A percentile compares a stretch with the other conserved stretches of the same genome.
Evolutionary conservation across 352 stramenopile genomes (phyloP).

Genomic region (Phytopythium chamaehyphon): DNA sequence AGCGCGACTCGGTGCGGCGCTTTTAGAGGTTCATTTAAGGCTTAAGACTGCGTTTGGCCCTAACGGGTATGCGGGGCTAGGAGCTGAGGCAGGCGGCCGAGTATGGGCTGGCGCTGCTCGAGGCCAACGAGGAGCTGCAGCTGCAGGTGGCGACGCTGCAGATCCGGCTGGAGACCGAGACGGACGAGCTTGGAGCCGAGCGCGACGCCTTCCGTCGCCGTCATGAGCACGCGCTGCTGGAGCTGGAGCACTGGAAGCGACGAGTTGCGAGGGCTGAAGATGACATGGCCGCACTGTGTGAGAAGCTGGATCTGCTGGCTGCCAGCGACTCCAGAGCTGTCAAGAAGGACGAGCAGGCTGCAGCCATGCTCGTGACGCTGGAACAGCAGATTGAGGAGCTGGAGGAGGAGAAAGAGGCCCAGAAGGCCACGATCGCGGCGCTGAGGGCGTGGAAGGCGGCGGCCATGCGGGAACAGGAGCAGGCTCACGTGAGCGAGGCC

Average conservation of each 20-base stretch:
- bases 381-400: constrained; percentile 31
- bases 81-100: constrained; percentile 71
- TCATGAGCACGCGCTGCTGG: constrained; percentile 51
- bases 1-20: constrained; percentile 32
- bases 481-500: constrained; percentile 29
- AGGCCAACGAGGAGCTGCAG: constrained; percentile 72
- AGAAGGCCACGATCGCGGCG: constrained; percentile 31
- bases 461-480: constrained; percentile 35
- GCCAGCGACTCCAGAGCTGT: not conserved
- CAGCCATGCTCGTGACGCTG: constrained; percentile 34
- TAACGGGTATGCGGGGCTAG: constrained; percentile 22
- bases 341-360: constrained; percentile 26
- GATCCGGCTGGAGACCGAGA: constrained; percentile 68
- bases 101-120: constrained; percentile 74
- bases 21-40: not conserved
- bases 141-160: constrained; percentile 62
- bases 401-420: constrained; percentile 26
- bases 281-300: constrained; percentile 50
- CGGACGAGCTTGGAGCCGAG: constrained; percentile 56
- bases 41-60: not conserved
- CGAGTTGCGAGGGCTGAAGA: constrained; percentile 60
- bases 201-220: constrained; percentile 57
- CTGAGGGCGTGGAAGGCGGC: constrained; percentile 47
- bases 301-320: constrained; percentile 37
- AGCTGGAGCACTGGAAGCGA: constrained; percentile 67